phyloP scores from a whole-genome alignment of 78 protist genomes.

The Dictyostelium intermedium region DNA sequence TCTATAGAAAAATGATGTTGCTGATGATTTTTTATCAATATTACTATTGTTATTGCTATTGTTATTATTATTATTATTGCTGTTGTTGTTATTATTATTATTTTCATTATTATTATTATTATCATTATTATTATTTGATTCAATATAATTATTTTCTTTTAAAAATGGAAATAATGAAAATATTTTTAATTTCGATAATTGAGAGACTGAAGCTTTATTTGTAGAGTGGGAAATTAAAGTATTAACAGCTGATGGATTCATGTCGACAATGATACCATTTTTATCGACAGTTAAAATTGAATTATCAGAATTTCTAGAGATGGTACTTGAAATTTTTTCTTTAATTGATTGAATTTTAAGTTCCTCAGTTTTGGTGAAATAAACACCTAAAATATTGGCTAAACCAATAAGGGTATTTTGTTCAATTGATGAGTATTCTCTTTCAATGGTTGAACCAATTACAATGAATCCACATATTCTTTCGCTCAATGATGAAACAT shows the following conservation, averaged over 20 bases:
- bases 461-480: constrained; percentile 7
- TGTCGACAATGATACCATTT: not conserved
- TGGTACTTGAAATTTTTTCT: not conserved
- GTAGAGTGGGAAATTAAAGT: not conserved
- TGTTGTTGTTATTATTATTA: too few relatives aligned
- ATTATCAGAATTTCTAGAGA: not conserved
- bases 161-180: constrained; percentile 8
- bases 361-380: not conserved
- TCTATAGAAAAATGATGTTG: not conserved
- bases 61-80: not conserved
- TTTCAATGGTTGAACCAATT: not conserved
- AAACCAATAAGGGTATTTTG: constrained; percentile 31
- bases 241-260: constrained; percentile 25
- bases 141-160: not conserved
- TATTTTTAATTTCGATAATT: not conserved
- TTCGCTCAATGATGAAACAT: not conserved
- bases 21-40: not conserved
- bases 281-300: constrained; percentile 1
- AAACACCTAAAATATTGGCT: not conserved
- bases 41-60: not conserved
- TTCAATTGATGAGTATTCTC: constrained; percentile 13
- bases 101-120: not conserved
- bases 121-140: not conserved
- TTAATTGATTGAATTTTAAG: not conserved
- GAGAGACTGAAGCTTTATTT: not conserved